phyloP scores from a whole-genome alignment of 768 basidiomycete genomes.

The Macrolepiota fuliginosa region DNA sequence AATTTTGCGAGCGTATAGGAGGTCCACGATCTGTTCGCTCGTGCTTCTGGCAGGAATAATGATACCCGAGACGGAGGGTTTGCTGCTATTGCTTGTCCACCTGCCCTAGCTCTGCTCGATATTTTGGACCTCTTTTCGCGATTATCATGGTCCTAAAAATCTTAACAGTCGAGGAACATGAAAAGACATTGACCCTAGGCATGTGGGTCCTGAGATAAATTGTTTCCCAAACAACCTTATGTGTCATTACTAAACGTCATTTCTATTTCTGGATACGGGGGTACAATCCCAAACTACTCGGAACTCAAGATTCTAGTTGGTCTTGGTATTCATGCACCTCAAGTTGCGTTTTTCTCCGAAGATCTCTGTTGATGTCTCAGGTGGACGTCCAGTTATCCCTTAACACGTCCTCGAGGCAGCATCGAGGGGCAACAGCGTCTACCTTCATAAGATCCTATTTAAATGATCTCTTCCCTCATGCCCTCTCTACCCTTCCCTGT shows the following conservation, averaged over 20 bases:
- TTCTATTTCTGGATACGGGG: not conserved
- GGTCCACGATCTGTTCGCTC: not conserved
- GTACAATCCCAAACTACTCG: not conserved
- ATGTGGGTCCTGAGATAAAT: not conserved
- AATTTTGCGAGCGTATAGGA: not conserved
- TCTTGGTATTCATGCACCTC: not conserved
- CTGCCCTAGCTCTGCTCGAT: not conserved
- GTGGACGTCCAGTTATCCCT: not conserved
- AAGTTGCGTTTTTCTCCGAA: not conserved
- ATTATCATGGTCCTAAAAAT: not conserved
- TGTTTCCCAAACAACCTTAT: not conserved
- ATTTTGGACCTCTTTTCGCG: not conserved
- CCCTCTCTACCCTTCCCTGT: not conserved
- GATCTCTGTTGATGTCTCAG: not conserved
- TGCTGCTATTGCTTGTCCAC: not conserved
- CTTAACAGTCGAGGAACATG: not conserved
- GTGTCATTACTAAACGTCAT: not conserved
- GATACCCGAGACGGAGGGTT: not conserved
- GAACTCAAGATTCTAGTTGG: not conserved
- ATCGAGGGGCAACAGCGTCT: conserved; percentile 11
- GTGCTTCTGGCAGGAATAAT: not conserved
- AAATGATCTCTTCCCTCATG: not conserved
- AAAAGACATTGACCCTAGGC: not conserved
- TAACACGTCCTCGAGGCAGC: conserved; percentile 11
- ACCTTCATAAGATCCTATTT: conserved; percentile 3